Base-by-base conservation (phyloP, 306 rosid species). In the Quercus mongolica region DNA sequence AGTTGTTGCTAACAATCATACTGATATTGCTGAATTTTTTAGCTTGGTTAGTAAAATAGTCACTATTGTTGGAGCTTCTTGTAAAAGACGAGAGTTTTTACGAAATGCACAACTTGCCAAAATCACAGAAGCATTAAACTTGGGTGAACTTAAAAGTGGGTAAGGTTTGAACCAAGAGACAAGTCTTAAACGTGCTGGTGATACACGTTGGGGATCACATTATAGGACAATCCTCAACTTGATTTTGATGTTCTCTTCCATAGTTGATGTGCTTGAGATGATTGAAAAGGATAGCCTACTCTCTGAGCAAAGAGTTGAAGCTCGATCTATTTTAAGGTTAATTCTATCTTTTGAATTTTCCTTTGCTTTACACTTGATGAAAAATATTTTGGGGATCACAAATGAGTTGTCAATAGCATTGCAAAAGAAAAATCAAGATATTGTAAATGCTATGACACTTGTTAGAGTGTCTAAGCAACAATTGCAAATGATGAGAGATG, bases 351-450 rank as follows among this genome's bases (percentile, higher is more conserved):
- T 33, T 5, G 38, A 54, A 5, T 74, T 65, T 26, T 5, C 56
- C 1, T 55, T 74, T 21, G 5, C 58, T 30, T 44, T 67, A 5
- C 63, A 80, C 49, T 59, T 78, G 12, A 70, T 56, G 59, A 33
- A 69, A 35, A n/a, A 0, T 56, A 13, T 49, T 21, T 25, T 64
- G 6, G 74, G 64, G 25, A 64, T 76, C 17, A 25, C 35, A 63
- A 46, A 65, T 49, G 73, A 64, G 2, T 76, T 76, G 51, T 63
- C 80, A 65, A 44, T 49, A 15, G 57, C 46, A 21, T 28, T 76
- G 35, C 51, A 64, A 26, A 63, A 26, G 5, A 64, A 52, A 17
- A 73, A 64, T 30, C 62, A 46, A 76, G 80, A 64, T 64, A 76
- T 76, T 49, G 52, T 76, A 12, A 76, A 49, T 76, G 64, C 35